Evolutionary conservation across 2,329 filamentous ascomycete genomes (phyloP).

Genomic region (Ambrosiella cleistominuta): DNA sequence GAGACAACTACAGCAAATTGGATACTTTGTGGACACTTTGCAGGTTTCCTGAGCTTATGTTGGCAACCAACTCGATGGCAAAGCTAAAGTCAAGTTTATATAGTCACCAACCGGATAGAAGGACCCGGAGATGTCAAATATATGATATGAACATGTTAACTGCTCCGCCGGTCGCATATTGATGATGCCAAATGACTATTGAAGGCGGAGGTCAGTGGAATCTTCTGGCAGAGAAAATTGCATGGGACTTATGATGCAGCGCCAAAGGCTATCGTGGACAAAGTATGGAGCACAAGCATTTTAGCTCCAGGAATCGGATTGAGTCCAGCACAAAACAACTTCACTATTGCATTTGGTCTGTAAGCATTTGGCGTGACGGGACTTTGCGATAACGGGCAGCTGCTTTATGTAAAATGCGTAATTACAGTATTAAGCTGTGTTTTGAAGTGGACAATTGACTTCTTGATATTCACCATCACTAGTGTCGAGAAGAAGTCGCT

Average conservation of each 20-base stretch:
- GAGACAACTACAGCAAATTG: background rate
- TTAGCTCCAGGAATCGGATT: slow-evolving; percentile 1
- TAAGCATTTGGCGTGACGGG: slow-evolving; percentile 2
- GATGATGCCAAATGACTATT: background rate
- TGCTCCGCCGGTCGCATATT: background rate
- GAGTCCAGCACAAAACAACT: background rate
- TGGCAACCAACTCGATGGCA: no score
- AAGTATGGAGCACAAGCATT: slow-evolving; percentile 4
- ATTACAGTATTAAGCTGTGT: background rate
- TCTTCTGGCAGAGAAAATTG: background rate
- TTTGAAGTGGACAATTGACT: background rate
- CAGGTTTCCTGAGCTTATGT: no score
- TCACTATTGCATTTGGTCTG: background rate
- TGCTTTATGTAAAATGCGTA: no score
- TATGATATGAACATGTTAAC: no score
- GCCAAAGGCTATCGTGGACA: slow-evolving; percentile 2
- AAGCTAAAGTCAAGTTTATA: no score
- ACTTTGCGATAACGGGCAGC: no score
- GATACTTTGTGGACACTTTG: background rate
- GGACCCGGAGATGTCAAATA: no score
- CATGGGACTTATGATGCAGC: slow-evolving; percentile 1
- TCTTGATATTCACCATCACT: no score
- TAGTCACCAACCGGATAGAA: no score
- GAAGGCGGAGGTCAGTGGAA: slow-evolving; percentile 1
- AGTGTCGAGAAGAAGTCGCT: background rate